Conservation (phyloP, 2,329 filamentous ascomycete species). For the Pseudocercospora vitis region DNA sequence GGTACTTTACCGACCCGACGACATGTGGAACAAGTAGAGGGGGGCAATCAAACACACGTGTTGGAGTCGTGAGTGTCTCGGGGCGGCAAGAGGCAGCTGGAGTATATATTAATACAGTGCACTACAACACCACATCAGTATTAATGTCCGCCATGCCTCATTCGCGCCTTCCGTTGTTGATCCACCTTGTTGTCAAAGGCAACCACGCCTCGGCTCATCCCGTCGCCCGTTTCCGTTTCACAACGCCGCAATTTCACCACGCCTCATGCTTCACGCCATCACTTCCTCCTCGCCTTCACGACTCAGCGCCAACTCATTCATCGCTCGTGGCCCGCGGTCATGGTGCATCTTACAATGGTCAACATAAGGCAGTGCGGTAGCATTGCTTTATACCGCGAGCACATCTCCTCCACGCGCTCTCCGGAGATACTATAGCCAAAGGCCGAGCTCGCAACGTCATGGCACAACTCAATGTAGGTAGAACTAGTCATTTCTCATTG, state of each 20-base stretch:
- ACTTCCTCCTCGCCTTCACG: too few relatives aligned
- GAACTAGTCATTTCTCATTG: too few relatives aligned
- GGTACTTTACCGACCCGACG: not conserved
- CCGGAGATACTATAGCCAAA: not conserved
- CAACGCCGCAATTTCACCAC: too few relatives aligned
- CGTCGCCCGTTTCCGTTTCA: not conserved
- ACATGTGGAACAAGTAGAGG: not conserved
- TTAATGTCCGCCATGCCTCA: too few relatives aligned
- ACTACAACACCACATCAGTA: too few relatives aligned
- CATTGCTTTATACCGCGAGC: too few relatives aligned
- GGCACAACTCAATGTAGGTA: not conserved
- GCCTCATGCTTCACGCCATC: too few relatives aligned
- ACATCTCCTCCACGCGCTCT: not conserved
- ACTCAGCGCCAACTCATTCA: too few relatives aligned
- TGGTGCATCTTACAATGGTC: not conserved
- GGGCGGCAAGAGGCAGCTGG: too few relatives aligned
- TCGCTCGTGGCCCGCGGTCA: not conserved
- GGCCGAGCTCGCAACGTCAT: not conserved
- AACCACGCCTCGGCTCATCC: conserved; percentile 3
- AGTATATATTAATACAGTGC: too few relatives aligned
- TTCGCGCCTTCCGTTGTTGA: not conserved
- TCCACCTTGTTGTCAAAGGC: not conserved
- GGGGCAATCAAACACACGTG: conserved; percentile 3
- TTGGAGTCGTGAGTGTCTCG: not conserved
- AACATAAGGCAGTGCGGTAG: too few relatives aligned